These are phyloP conservation scores for Galerina sulciceps DNA, from an alignment of 768 basidiomycete species.

Conservation along the genomic window DNA sequence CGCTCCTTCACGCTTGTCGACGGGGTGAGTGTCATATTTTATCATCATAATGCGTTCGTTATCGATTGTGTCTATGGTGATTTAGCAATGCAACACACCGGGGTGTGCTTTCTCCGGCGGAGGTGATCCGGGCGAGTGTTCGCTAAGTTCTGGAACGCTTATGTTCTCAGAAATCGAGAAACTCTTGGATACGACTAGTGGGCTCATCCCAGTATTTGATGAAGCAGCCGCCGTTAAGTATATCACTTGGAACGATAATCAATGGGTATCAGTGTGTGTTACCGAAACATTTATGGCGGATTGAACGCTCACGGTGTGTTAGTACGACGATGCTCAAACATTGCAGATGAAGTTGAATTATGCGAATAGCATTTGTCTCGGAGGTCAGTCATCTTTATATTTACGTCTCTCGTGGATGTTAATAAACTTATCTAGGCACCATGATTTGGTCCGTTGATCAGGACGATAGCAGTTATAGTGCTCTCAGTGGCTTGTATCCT, in stretches of 20 bases:
- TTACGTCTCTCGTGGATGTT: not conserved
- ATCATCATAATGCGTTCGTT: not conserved
- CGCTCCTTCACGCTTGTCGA: conserved; percentile 9
- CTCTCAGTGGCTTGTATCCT: conserved; percentile 1
- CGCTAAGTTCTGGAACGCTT: conserved; percentile 6
- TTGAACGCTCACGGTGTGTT: not conserved
- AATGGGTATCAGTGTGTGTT: conserved; percentile 5
- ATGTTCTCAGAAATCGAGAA: conserved; percentile 11
- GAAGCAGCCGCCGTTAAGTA: conserved; percentile 8
- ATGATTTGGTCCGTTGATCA: conserved; percentile 13
- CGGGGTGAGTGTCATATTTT: conserved; percentile 1
- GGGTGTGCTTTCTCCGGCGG: conserved; percentile 9
- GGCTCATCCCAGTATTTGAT: conserved; percentile 3
- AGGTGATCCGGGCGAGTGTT: conserved; percentile 7
- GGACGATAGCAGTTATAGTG: conserved; percentile 1
- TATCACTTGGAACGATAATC: conserved; percentile 10
- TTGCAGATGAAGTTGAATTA: conserved; percentile 11
- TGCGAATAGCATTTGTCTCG: conserved; percentile 12
- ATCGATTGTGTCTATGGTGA: not conserved
- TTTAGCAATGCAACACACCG: conserved; percentile 2
- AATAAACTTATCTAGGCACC: not conserved
- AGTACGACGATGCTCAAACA: conserved; percentile 8
- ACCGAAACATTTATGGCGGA: not conserved
- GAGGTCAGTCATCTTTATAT: not conserved
- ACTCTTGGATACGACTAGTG: not conserved